phyloP scores from a whole-genome alignment of 2,329 filamentous ascomycete species.

The Fusarium pseudograminearum region DNA sequence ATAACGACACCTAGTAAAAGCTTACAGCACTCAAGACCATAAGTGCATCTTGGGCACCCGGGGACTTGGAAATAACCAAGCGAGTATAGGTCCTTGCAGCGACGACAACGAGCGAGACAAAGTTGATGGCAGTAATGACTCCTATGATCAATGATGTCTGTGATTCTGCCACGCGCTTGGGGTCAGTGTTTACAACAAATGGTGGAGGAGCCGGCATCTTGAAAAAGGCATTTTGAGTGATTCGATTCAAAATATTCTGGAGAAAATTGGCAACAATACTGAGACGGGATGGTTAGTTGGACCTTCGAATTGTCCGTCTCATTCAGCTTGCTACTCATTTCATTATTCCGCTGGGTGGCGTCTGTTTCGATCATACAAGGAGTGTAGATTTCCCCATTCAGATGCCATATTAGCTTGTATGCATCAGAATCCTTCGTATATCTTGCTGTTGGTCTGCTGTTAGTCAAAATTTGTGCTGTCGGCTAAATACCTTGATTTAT shows the following conservation, averaged over 20 bases:
- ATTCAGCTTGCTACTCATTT: not conserved
- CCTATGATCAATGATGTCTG: not conserved
- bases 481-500: not conserved
- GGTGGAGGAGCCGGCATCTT: not conserved
- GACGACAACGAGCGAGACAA: not conserved
- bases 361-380: too few species aligned
- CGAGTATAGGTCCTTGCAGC: not conserved
- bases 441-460: not conserved
- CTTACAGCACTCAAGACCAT: slow-evolving; percentile 1
- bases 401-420: not conserved
- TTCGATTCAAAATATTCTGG: not conserved
- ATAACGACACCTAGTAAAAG: not conserved
- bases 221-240: not conserved
- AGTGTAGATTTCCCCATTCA: not conserved
- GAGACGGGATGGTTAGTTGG: not conserved
- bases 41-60: not conserved
- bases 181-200: not conserved
- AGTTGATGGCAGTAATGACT: not conserved
- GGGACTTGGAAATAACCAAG: not conserved
- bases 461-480: not conserved
- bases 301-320: not conserved
- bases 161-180: not conserved
- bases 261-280: not conserved
- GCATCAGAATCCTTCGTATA: too few species aligned
- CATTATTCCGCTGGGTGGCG: not conserved